phyloP scores from a whole-genome alignment of 495 filamentous ascomycete genomes.

The Daldinia concentrica region DNA sequence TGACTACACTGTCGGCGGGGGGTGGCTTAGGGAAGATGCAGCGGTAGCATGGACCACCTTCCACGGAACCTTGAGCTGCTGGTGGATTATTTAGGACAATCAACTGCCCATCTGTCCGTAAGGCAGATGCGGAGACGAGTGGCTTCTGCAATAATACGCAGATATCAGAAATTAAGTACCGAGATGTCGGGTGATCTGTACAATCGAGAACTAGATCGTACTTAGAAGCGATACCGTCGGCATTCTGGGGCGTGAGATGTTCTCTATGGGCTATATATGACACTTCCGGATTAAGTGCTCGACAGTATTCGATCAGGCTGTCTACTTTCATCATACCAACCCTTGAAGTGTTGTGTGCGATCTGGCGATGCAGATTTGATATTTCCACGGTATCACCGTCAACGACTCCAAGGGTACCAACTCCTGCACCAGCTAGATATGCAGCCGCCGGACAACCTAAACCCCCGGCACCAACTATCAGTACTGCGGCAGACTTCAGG shows the following conservation, averaged over 20 bases:
- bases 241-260: conserved; percentile 71
- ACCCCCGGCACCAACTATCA: conserved; percentile 92
- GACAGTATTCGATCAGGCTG: conserved; percentile 74
- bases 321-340: conserved; percentile 85
- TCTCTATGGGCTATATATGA: conserved; percentile 67
- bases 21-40: conserved; percentile 92
- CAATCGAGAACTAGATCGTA: conserved; percentile 95
- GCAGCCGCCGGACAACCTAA: conserved; percentile 90
- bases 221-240: conserved; percentile 65
- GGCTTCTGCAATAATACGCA: conserved; percentile 81
- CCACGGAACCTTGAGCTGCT: conserved; percentile 49
- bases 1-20: conserved; percentile 76
- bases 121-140: conserved; percentile 85
- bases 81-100: conserved; percentile 80
- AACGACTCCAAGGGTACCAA: conserved; percentile 83
- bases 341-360: conserved; percentile 74
- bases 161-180: conserved; percentile 92
- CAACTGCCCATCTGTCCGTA: conserved; percentile 88
- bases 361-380: conserved; percentile 94
- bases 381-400: conserved; percentile 88
- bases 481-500: conserved; percentile 72
- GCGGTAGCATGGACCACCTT: conserved; percentile 83
- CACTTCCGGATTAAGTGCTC: conserved; percentile 72
- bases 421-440: conserved; percentile 87
- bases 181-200: conserved; percentile 88